A percentile compares a stretch with the other conserved stretches of the same genome.
Conservation (phyloP, 768 basidiomycete species). For the Kwoniella bestiolae region DNA sequence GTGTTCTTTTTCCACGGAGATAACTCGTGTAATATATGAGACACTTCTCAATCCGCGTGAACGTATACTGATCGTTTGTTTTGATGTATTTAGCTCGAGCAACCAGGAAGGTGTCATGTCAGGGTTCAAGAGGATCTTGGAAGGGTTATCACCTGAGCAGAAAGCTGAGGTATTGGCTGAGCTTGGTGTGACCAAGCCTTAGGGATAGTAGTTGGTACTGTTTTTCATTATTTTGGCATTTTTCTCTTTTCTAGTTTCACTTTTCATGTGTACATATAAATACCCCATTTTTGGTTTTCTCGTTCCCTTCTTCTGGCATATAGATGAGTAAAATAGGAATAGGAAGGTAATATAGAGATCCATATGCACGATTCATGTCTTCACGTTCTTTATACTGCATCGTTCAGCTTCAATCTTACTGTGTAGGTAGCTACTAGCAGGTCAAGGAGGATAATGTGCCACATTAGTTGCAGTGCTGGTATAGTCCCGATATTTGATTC, state of each 20-base stretch:
- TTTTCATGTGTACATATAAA: slow-evolving; percentile 19
- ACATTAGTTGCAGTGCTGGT: neutral
- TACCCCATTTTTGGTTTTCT: neutral
- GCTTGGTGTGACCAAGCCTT: slow-evolving; percentile 19
- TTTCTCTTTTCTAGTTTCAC: neutral
- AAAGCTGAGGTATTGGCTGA: slow-evolving; percentile 39
- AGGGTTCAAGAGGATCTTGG: slow-evolving; percentile 48
- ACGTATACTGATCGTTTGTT: neutral
- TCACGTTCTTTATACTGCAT: neutral
- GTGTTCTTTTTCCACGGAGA: slow-evolving; percentile 23
- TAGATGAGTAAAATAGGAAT: slow-evolving; percentile 8
- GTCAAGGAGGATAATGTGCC: neutral
- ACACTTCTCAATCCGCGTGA: neutral
- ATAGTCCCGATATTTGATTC: neutral
- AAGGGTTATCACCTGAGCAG: slow-evolving; percentile 40
- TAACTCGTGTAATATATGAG: too few relatives aligned
- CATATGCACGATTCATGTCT: slow-evolving; percentile 6
- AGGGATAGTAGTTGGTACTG: neutral
- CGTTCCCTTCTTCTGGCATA: slow-evolving; percentile 1
- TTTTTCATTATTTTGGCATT: neutral
- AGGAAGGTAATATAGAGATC: neutral
- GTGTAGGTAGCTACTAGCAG: neutral
- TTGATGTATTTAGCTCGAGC: slow-evolving; percentile 24
- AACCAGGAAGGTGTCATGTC: slow-evolving; percentile 50
- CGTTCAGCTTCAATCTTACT: neutral